A percentile compares a stretch with the other conserved stretches of the same genome.
These are phyloP conservation scores for Paecilomyces fulvus DNA, from an alignment of 2,329 filamentous ascomycete species.

Conservation along the genomic window DNA sequence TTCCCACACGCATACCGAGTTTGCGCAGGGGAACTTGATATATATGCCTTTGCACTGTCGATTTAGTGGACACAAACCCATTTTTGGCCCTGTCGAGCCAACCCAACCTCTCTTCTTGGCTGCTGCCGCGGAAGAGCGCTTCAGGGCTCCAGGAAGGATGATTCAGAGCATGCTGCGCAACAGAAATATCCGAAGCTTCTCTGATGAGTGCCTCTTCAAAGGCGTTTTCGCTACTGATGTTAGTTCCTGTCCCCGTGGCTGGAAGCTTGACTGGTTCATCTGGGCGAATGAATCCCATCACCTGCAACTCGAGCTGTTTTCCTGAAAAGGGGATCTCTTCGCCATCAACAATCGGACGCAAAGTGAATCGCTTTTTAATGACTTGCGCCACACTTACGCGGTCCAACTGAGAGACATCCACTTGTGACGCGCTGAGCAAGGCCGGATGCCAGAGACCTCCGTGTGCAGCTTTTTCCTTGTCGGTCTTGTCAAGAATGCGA, in stretches of 20 bases:
- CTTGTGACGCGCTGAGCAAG: conserved; percentile 47
- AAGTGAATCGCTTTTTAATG: conserved; percentile 41
- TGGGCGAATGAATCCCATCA: conserved; percentile 47
- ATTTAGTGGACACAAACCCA: conserved; percentile 36
- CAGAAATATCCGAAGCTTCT: conserved; percentile 31
- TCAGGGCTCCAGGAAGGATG: conserved; percentile 33
- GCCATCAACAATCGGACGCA: conserved; percentile 22
- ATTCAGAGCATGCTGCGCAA: conserved; percentile 28
- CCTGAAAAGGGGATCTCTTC: conserved; percentile 5
- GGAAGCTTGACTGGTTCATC: conserved; percentile 10
- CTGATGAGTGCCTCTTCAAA: conserved; percentile 28
- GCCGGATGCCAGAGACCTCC: conserved; percentile 48
- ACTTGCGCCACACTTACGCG: conserved; percentile 41
- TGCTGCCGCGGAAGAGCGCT: conserved; percentile 3
- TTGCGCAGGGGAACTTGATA: conserved; percentile 45
- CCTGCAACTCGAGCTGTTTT: conserved; percentile 45
- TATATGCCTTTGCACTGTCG: conserved; percentile 40
- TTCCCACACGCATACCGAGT: conserved; percentile 47
- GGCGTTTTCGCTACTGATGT: conserved; percentile 26
- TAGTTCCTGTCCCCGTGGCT: conserved; percentile 14
- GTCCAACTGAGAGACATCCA: conserved; percentile 36
- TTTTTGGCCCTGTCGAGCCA: conserved; percentile 15
- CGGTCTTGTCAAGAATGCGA: conserved; percentile 26
- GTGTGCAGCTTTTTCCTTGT: conserved; percentile 23
- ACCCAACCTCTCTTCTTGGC: not conserved